Base-by-base conservation (phyloP, 2,329 filamentous ascomycete genomes). In the Oidium heveae region DNA sequence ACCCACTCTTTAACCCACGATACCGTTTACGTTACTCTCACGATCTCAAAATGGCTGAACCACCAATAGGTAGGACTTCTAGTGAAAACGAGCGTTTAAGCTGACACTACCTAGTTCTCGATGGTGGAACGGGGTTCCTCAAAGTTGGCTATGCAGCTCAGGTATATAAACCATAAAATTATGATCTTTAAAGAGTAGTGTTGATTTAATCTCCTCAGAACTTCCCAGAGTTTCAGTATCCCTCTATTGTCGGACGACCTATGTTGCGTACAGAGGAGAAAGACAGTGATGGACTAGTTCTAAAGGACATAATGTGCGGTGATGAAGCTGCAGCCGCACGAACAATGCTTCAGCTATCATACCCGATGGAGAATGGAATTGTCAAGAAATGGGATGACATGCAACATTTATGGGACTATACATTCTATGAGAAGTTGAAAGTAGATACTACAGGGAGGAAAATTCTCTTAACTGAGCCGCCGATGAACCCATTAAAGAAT, bases 301-400 rank as follows among this genome's bases (percentile, higher is more conserved):
- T 88, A 70, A 96, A 95, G 76, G 91, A 98, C 72, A 95, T 98
- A 67, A 98, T 98, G 91, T 96, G 89, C 71, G 91, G 91, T 67
- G 91, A 98, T 71, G 89, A 98, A 72, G 91, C 91, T 52, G 88
- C 91, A 16, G 87, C 87, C 54, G 89, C 91, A 61, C 81, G 91
- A 65, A 94, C 85, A 58, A 94, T 95, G 87, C 80, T 98, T 58
- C 91, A 98, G 70, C 93, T 98, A 66, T 94, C 84, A 69, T 98
- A 98, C 68, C 91, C 91, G 62, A 98, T 98, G 91, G 91, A 98
- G 70, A 98, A 98, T 68, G 91, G 91, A 64, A 96, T 98, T 64
- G 87, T 98, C 61, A 96, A 95, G 77, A 88, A 87, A 66, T 98
- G 91, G 91, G 91, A 98, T 63, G 91, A 98, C 69, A 98, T 98